phyloP scores from a whole-genome alignment of 306 rosid genomes.

The Vachellia collinsii region DNA sequence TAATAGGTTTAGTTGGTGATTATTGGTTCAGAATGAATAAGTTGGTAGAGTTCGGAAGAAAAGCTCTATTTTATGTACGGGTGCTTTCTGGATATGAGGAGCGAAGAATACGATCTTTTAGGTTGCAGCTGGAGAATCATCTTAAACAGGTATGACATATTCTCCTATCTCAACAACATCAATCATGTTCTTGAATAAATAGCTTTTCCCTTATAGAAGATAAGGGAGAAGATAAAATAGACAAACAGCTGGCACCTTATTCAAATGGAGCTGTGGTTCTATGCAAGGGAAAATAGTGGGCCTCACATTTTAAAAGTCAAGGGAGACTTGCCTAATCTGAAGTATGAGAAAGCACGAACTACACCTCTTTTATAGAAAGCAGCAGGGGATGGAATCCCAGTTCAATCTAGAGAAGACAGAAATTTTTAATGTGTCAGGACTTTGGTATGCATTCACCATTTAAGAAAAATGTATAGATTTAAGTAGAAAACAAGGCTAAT shows the following conservation, averaged over 20 bases:
- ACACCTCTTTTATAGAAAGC: conserved; percentile 18
- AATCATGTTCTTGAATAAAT: conserved; percentile 21
- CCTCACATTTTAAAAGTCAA: conserved; percentile 30
- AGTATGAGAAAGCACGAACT: conserved; percentile 1
- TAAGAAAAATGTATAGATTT: not conserved
- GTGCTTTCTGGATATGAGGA: conserved; percentile 94
- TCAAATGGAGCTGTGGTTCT: conserved; percentile 24
- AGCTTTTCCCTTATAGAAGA: conserved; percentile 24
- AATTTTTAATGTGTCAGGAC: not conserved
- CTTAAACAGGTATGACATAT: conserved; percentile 42
- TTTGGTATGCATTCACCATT: conserved; percentile 2
- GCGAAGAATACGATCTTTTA: conserved; percentile 70
- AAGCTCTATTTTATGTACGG: conserved; percentile 65
- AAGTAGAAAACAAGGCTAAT: not conserved
- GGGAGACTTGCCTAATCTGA: conserved; percentile 1
- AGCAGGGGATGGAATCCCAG: conserved; percentile 11
- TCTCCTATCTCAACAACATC: not conserved
- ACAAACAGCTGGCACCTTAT: conserved; percentile 15
- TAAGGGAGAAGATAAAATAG: not conserved
- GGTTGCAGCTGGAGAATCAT: conserved; percentile 63
- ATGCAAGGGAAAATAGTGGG: conserved; percentile 9
- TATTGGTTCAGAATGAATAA: conserved; percentile 45
- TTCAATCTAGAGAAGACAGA: conserved; percentile 22
- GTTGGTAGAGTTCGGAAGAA: conserved; percentile 62
- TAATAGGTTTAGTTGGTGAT: conserved; percentile 28